Percentiles rank a stretch among this genome's conserved stretches.
These are phyloP conservation scores for Zasmidium angulare DNA, from an alignment of 2,329 filamentous ascomycete genomes.

Conservation along the genomic window DNA sequence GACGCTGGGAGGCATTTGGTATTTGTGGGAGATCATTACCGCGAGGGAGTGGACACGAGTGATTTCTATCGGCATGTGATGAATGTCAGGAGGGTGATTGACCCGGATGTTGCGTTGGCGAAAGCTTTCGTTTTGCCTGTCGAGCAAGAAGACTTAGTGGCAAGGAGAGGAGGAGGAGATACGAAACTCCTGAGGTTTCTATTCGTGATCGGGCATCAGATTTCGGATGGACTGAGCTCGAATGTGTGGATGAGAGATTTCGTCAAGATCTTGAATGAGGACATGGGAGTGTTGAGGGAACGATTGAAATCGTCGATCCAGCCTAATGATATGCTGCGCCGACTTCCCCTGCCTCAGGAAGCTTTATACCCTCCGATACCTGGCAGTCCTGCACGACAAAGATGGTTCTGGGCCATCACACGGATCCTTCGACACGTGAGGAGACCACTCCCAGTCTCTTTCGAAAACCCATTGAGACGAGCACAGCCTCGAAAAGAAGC, in stretches of 20 bases:
- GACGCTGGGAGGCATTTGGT: slow-evolving; percentile 34
- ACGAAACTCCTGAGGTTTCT: slow-evolving; percentile 43
- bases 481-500: slow-evolving; percentile 10
- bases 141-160: slow-evolving; percentile 1
- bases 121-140: slow-evolving; percentile 42
- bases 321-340: slow-evolving; percentile 25
- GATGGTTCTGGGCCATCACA: slow-evolving; percentile 51
- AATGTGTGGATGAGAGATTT: slow-evolving; percentile 47
- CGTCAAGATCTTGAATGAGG: slow-evolving; percentile 37
- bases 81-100: slow-evolving; percentile 42
- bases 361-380: slow-evolving; percentile 44
- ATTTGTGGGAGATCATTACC: slow-evolving; percentile 42
- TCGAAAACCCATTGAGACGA: slow-evolving; percentile 44
- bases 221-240: slow-evolving; percentile 44
- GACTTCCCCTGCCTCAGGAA: slow-evolving; percentile 47
- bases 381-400: slow-evolving; percentile 40
- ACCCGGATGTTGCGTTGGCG: slow-evolving; percentile 38
- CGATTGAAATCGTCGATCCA: slow-evolving; percentile 22
- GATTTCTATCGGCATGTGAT: slow-evolving; percentile 45
- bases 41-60: slow-evolving; percentile 28
- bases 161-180: slow-evolving; percentile 28
- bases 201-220: slow-evolving; percentile 45
- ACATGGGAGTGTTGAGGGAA: slow-evolving; percentile 22
- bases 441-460: slow-evolving; percentile 40
- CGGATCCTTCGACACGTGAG: slow-evolving; percentile 45